Evolutionary conservation across 331 rosid genomes (phyloP).

Genomic region (Quercus tomentella): DNA sequence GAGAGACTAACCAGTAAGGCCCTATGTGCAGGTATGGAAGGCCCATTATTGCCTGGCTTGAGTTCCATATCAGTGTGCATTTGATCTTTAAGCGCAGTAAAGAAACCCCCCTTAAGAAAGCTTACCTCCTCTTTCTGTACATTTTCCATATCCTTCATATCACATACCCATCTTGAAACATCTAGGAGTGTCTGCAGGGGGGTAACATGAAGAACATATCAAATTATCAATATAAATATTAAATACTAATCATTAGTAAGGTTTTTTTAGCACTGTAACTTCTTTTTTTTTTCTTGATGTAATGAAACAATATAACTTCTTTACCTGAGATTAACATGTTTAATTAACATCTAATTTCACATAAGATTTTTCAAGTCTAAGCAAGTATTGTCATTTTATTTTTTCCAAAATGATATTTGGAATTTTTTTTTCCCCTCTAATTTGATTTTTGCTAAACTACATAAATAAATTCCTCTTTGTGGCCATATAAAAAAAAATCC

Average conservation of each 20-base stretch:
- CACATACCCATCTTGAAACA: conserved; percentile 41
- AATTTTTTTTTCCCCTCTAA: too few relatives aligned
- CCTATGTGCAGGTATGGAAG: conserved; percentile 69
- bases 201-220: background rate
- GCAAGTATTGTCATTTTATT: too few relatives aligned
- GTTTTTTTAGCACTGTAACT: background rate
- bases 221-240: background rate
- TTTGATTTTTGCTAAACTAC: too few relatives aligned
- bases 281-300: background rate
- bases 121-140: conserved; percentile 40
- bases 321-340: too few relatives aligned
- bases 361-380: too few relatives aligned
- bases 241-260: background rate
- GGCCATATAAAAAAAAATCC: too few relatives aligned
- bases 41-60: conserved; percentile 43
- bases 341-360: too few relatives aligned
- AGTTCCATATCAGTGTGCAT: conserved; percentile 69
- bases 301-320: background rate
- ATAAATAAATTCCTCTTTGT: too few relatives aligned
- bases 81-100: conserved; percentile 46
- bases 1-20: conserved; percentile 50
- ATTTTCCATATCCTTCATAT: conserved; percentile 26
- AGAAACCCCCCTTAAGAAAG: conserved; percentile 40
- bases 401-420: too few relatives aligned
- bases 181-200: conserved; percentile 39